Evolutionary conservation across 768 basidiomycete genomes (phyloP).

Genomic region (Rhizopogon rudus): DNA sequence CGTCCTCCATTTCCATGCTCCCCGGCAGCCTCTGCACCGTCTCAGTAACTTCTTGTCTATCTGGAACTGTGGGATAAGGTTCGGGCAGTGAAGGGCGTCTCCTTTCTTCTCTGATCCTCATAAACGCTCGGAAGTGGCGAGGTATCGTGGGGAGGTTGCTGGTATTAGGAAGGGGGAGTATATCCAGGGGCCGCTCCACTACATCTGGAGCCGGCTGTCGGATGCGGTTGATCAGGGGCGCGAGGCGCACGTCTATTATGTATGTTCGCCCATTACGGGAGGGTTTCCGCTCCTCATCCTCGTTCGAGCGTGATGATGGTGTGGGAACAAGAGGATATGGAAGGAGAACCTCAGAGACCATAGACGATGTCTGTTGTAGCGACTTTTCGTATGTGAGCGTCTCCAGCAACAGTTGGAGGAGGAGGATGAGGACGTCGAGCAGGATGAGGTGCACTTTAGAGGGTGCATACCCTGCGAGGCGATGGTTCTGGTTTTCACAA

Average conservation of each 20-base stretch:
- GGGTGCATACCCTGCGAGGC: constrained; percentile 47
- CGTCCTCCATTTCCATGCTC: constrained; percentile 20
- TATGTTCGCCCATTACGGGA: constrained; percentile 33
- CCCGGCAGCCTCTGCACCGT: constrained; percentile 24
- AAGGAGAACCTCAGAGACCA: constrained; percentile 36
- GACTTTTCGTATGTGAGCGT: constrained; percentile 65
- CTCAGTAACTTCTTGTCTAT: constrained; percentile 30
- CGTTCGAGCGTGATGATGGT: constrained; percentile 20
- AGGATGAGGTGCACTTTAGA: constrained; percentile 60
- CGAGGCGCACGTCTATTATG: constrained; percentile 60
- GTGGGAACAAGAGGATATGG: constrained; percentile 20
- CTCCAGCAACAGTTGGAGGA: constrained; percentile 61
- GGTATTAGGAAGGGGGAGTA: constrained; percentile 59
- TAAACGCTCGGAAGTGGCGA: constrained; percentile 42
- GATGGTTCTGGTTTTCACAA: not conserved
- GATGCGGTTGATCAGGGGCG: constrained; percentile 50
- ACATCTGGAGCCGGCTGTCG: constrained; percentile 44
- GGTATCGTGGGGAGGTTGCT: constrained; percentile 46
- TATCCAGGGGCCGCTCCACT: constrained; percentile 22
- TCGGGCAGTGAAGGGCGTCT: constrained; percentile 28
- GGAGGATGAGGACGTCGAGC: constrained; percentile 64
- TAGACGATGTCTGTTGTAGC: constrained; percentile 32
- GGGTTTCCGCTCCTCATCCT: constrained; percentile 15
- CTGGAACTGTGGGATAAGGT: constrained; percentile 14
- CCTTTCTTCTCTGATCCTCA: constrained; percentile 43